Conservation (phyloP, 306 rosid genomes). For the Castanea sativa region DNA sequence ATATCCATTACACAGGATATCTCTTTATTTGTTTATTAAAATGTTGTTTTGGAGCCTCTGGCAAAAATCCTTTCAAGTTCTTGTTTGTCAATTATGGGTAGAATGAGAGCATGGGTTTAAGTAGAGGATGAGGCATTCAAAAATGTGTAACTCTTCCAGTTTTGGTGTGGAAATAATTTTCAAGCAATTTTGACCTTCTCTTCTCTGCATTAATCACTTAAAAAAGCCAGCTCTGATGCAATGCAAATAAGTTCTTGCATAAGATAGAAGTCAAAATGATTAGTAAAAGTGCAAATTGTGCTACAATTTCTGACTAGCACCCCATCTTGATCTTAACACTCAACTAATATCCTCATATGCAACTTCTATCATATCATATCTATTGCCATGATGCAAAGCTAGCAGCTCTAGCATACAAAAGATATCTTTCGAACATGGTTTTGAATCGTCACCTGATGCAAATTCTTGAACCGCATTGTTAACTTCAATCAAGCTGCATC, state of each 20-base stretch:
- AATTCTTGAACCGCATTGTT: constrained; percentile 59
- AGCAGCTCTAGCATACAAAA: constrained; percentile 47
- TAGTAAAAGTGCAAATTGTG: background rate
- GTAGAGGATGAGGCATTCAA: background rate
- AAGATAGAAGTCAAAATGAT: background rate
- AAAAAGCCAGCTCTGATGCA: background rate
- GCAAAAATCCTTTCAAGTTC: background rate
- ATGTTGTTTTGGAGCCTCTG: background rate
- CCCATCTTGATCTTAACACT: background rate
- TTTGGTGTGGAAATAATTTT: background rate
- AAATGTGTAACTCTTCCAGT: background rate
- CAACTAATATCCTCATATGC: constrained; percentile 7
- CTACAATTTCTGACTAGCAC: background rate
- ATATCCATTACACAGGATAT: background rate
- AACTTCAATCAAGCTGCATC: constrained; percentile 71
- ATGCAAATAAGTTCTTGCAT: background rate
- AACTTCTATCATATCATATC: constrained; percentile 24
- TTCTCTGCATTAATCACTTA: background rate
- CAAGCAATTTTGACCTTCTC: background rate
- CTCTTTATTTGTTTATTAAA: background rate
- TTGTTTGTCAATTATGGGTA: background rate
- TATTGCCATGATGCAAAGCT: constrained; percentile 28
- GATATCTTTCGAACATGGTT: constrained; percentile 54
- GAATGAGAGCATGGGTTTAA: background rate
- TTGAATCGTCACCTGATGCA: constrained; percentile 52